Evolutionary conservation across 768 basidiomycete genomes (phyloP).

Genomic region (Tricholoma terreum): DNA sequence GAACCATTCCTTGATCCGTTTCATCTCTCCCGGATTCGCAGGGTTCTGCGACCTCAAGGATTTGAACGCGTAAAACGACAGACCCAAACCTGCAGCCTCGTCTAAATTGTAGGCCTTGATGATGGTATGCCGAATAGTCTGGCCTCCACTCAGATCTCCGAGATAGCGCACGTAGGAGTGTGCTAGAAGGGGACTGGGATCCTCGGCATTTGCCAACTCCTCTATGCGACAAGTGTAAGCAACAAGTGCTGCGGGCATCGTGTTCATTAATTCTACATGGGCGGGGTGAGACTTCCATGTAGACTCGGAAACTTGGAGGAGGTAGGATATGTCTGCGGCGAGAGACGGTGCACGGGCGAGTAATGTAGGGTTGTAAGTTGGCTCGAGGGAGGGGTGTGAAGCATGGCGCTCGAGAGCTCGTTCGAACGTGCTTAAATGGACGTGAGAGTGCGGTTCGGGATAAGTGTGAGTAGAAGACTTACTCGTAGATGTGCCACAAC

Average conservation of each 20-base stretch:
- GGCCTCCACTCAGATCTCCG: conserved; percentile 78
- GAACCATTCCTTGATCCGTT: conserved; percentile 73
- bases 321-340: conserved; percentile 63
- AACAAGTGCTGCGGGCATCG: conserved; percentile 46
- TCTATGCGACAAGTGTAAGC: conserved; percentile 55
- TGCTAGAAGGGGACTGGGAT: conserved; percentile 58
- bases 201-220: conserved; percentile 40
- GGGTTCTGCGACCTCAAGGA: conserved; percentile 45
- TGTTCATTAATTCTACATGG: conserved; percentile 40
- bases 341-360: conserved; percentile 60
- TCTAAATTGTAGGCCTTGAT: conserved; percentile 65
- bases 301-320: conserved; percentile 49
- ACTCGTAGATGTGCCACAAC: conserved; percentile 81
- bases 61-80: conserved; percentile 68
- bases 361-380: conserved; percentile 68
- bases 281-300: conserved; percentile 58
- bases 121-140: conserved; percentile 60
- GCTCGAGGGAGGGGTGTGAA: conserved; percentile 57
- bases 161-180: conserved; percentile 84
- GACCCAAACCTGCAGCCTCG: conserved; percentile 47
- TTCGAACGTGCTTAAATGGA: conserved; percentile 61
- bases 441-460: too few relatives aligned
- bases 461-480: conserved; percentile 23
- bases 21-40: conserved; percentile 58
- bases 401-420: conserved; percentile 56